Evolutionary conservation across 495 filamentous ascomycete species (phyloP), one percentile per base, ranked within the genome.

Genomic region (Penicillium subrubescens): DNA sequence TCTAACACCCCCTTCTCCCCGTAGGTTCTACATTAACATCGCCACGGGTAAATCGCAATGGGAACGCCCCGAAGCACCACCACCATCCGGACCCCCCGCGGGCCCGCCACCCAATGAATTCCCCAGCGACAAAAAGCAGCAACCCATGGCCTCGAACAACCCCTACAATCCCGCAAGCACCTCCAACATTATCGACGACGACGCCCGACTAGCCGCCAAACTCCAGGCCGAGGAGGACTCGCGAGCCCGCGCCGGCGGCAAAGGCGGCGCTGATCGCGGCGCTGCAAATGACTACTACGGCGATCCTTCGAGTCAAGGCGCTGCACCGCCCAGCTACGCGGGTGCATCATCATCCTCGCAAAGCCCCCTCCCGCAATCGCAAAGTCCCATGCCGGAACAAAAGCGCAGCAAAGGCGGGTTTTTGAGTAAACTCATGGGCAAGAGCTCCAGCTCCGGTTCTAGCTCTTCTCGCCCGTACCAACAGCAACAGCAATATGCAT

Each of bases 31-130:
- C 79, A 87, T 96, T 51, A 92, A 97, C 77, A 87, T 88, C 61
- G 87, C 87, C 73, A 96, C 92, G 66, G 93, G 92, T 67, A 84
- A 87, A 68, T 96, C 93, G 5, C 90, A 92, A 84, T 97, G 93
- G 92, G 90, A 95, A 4, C 85, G 80, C 52, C 93, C 93, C 29
- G 88, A 86, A 43, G 78, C 81, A 56, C 85, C 89, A 19, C 85
- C 89, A 19, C 81, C 86, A 60, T 8, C 21, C 27, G 51, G 34
- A n/a, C 82, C 81, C 25, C 74, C 80, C 33, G 66, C 70, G 55
- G 70, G 63, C 35, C 80, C 85, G 5, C 66, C 80, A 14, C 82
- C 88, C 8, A 71, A 76, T 33, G 86, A 79, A 25, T 80, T 86
- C 0, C 92, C 91, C 46, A 75, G 71, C 44, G 90, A 92, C 64